Base-by-base conservation (phyloP, 257 asterid genomes). In the Solanum lycopersicoides region DNA sequence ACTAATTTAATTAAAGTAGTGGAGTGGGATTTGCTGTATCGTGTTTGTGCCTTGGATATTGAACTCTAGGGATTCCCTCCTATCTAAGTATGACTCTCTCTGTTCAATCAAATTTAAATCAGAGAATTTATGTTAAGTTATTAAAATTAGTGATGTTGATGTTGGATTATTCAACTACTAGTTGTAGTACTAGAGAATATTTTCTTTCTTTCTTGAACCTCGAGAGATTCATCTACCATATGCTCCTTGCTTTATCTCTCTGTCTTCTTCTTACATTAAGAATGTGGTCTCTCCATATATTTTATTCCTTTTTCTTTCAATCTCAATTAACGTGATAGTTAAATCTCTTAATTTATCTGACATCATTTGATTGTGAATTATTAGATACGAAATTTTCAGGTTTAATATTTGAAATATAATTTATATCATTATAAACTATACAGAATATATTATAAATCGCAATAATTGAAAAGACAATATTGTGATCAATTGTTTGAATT, bases 11-110 rank as follows among this genome's bases (percentile, higher is more conserved):
- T 60, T 42, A 86, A 85, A 88, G 71, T 65, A 66, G 76, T 63
- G 83, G 87, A 95, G 98, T 94, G 98, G 96, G 96, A 94, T 94
- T 95, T 92, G 91, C 93, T 92, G 93, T 87, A 74, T 89, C 86
- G 63, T 65, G 39, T 37, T 63, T 66, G 74, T 72, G 89, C 93
- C 89, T 93, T 42, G 95, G 87, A 84, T 74, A 44, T 86, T 66
- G 98, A 87, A 93, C 93, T 88, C 92, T 92, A 76, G 96, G 98
- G 97, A 94, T 94, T 91, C 94, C 91, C 92, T 91, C 86, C 86
- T 68, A 82, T 84, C 53, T 20, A 50, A 79, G 79, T 80, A 47
- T 77, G 63, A 86, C 85, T 86, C 74, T 89, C 86, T 87, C 86
- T 85, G 34, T 85, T 23, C 74, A 65, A 23, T 88, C 74, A 71